Conservation (phyloP, 495 filamentous ascomycete species). For the Echria macrotheca region DNA sequence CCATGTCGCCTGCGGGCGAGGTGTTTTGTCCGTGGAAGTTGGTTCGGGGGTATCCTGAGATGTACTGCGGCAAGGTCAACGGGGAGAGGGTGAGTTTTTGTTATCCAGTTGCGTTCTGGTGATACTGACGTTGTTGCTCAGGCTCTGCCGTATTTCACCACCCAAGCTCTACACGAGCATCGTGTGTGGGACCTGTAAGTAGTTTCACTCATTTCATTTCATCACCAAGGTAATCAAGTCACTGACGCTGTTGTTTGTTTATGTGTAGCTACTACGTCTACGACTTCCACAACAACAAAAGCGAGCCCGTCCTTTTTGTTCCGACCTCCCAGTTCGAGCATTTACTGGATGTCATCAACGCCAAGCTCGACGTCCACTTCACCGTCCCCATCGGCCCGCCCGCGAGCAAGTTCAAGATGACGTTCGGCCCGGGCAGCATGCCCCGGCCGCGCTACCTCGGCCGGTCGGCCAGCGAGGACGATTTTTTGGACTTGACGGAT, state of each 20-base stretch:
- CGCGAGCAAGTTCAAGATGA: constrained; percentile 46
- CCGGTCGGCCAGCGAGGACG: constrained; percentile 33
- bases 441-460: constrained; percentile 63
- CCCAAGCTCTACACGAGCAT: constrained; percentile 46
- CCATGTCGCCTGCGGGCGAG: constrained; percentile 15
- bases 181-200: constrained; percentile 73
- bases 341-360: constrained; percentile 57
- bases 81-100: constrained; percentile 40
- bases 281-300: constrained; percentile 36
- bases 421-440: constrained; percentile 51
- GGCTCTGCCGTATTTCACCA: constrained; percentile 49
- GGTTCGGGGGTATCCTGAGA: constrained; percentile 56
- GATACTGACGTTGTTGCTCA: too few relatives aligned
- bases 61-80: constrained; percentile 45
- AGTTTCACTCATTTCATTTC: neutral
- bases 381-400: constrained; percentile 43
- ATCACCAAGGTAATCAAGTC: neutral
- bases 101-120: too few relatives aligned
- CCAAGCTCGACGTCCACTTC: constrained; percentile 39
- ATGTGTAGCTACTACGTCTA: constrained; percentile 70
- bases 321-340: constrained; percentile 55
- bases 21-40: constrained; percentile 56
- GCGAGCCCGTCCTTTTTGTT: constrained; percentile 57
- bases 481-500: constrained; percentile 28
- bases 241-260: too few relatives aligned